Evolutionary conservation across 1,284 basidiomycete genomes (phyloP), one percentile per base, ranked within the genome.

Genomic region (Hemileccinum hortonii): DNA sequence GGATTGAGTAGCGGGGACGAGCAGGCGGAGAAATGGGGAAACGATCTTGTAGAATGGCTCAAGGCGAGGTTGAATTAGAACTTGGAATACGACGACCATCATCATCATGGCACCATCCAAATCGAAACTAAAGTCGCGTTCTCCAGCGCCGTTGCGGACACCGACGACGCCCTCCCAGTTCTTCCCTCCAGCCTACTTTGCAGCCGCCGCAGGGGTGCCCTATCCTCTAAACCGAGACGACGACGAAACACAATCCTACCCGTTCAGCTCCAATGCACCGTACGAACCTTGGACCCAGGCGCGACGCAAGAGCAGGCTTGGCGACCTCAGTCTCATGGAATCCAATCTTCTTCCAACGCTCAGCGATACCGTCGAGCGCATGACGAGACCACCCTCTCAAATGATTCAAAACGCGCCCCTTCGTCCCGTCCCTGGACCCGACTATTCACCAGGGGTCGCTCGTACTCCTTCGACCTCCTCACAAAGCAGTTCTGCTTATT

Each of bases 281-380:
- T 45, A 60, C 53, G 42, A 59, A 49, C 58, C 53, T 57, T 53
- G 12, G 3, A 38, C 12, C 47, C 39, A 51, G 22, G 53, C 58
- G 2, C 69, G 72, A 42, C 75, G 75, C 29, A 73, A 73, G 58
- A 81, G 77, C 56, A 72, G 77, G 46, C 67, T 82, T 19, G 73
- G 69, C 5, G 78, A 79, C 48, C 65, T 87, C 4, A 81, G 82
- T 3, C 67, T 80, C 21, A 64, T 86, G 22, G 86, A 89, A 58
- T 72, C 79, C 0, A 79, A 84, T 29, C 72, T 88, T 12, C 65
- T 89, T 24, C 86, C 86, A 10, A 83, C 85, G 21, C 70, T 88
- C 33, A 74, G 79, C 33, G 86, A 88, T 54, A 89, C 86, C 0
- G 78, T 88, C 35, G 78, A 84, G 58, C 78, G 79, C 41, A 89